Base-by-base conservation (phyloP, 2,329 filamentous ascomycete species). In the Lasiodiplodia citricola region DNA sequence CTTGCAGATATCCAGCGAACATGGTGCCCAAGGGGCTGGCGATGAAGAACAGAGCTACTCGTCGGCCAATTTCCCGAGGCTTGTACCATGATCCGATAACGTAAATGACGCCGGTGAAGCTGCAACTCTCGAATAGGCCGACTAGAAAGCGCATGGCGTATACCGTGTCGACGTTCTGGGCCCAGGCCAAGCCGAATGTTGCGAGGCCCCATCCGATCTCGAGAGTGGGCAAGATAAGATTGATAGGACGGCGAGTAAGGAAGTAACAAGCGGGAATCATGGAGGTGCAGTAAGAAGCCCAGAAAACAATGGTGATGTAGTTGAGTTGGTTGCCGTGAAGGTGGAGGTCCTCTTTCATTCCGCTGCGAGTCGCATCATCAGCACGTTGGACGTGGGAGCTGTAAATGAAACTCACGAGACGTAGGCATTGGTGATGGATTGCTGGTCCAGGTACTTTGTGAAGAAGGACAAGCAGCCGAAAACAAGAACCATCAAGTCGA, bases 21-120 rank as follows among this genome's bases (percentile, higher is more conserved):
- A 79, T 79, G 8, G 75, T 73, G 8, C 74, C 75, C 1, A 79
- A 69, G 3, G 76, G 72, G 18, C 74, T 74, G 2, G 77, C 76
- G 55, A 76, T 76, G 68, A 74, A 78, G 56, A 79, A 79, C 4
- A 79, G 57, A 1, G 73, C 74, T 3, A 76, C 73, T n/a, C 77
- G 74, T 44, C 77, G 75, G 21, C 75, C 75, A 31, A 77, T 67
- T 57, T 79, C 77, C 54, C 70, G 74, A 65, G 80, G 78, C 0
- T 79, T 82, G 64, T 83, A 84, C 82, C 81, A 84, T 6, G 79
- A 80, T 2, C 79, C 77, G 0, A 83, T 72, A 11, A 83, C 77
- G 60, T 78, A 80, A 47, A 80, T 78, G 4, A 75, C 79, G 1
- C 79, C 79, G 2, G 74, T 70, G 64, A 79, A 80, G 11, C 75